Base-by-base conservation (phyloP, 257 asterid species). In the Petunia secreta region DNA sequence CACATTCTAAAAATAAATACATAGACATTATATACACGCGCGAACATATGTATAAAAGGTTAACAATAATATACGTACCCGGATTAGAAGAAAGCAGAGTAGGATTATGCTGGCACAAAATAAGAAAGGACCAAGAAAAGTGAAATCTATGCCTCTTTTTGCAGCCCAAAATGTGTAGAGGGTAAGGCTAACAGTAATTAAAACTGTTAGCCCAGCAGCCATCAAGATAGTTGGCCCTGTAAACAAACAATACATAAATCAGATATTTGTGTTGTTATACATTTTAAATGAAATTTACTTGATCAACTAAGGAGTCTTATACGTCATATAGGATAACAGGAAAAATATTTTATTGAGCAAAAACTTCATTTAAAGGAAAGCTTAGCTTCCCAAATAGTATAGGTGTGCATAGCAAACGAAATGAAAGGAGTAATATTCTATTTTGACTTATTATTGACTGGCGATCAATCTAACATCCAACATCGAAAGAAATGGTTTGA, bases 121-220 rank as follows among this genome's bases (percentile, higher is more conserved):
- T 79, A 93, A 82, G 86, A 93, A 93, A 63, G 98, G 98, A 6
- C 81, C 90, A 52, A 93, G 44, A 63, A 93, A 92, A 85, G 78
- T 84, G 79, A 90, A 93, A 82, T 92, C 96, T 0, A 75, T 81
- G 78, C 97, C 94, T 68, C 87, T 86, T 37, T 82, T 89, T 3
- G 97, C 89, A 57, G 91, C 98, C 80, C 86, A 58, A 76, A 93
- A 93, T 46, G 98, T 93, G 82, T 91, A 93, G 0, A 87, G 46
- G 3, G 97, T 91, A 74, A 93, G 94, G 54, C 79, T 84, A 25
- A 85, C 74, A 0, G 89, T 84, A 44, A 91, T 85, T 1, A 89
- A 8, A 14, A 84, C 87, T 4, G 97, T 91, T 1, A 89, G 87
- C 37, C 88, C 91, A 25, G 97, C 92, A 58, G 97, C 94, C 9